Evolutionary conservation across 2,329 filamentous ascomycete species (phyloP).

Genomic region (Ilyonectria mors-panacis): DNA sequence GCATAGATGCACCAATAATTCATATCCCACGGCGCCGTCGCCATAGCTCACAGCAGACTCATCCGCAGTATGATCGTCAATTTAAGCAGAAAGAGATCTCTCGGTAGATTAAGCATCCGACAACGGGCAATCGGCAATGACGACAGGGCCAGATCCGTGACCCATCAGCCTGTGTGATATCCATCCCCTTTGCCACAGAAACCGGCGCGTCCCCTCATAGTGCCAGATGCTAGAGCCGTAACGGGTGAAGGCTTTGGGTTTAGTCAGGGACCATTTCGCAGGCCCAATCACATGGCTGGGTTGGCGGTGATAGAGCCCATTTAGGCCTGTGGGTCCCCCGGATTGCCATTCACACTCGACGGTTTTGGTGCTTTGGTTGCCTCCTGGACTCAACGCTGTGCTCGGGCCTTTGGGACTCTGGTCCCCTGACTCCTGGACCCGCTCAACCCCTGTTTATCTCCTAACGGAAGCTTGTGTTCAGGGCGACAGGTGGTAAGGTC

Average conservation of each 20-base stretch:
- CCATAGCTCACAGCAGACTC: no score
- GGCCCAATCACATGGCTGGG: slow-evolving; percentile 9
- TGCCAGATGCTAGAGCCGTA: slow-evolving; percentile 4
- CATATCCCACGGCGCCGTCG: not conserved
- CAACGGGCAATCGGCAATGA: slow-evolving; percentile 1
- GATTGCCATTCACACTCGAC: not conserved
- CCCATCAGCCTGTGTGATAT: not conserved
- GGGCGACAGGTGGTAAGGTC: not conserved
- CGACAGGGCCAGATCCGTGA: slow-evolving; percentile 4
- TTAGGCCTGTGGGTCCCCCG: slow-evolving; percentile 14
- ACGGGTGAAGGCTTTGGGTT: slow-evolving; percentile 1
- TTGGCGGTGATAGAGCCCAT: slow-evolving; percentile 19
- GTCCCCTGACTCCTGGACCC: not conserved
- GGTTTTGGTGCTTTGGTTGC: not conserved
- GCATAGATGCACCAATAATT: not conserved
- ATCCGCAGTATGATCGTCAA: not conserved
- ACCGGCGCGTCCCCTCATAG: slow-evolving; percentile 2
- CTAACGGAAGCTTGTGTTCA: not conserved
- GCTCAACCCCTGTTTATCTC: not conserved
- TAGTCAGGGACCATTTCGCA: slow-evolving; percentile 8
- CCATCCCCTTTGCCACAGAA: slow-evolving; percentile 14
- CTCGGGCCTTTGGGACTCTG: not conserved
- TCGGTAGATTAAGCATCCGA: slow-evolving; percentile 3
- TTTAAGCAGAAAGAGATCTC: not conserved
- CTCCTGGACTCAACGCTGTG: not conserved